These are phyloP conservation scores for Moelleriella libera DNA, from an alignment of 2,329 filamentous ascomycete genomes.

Conservation along the genomic window DNA sequence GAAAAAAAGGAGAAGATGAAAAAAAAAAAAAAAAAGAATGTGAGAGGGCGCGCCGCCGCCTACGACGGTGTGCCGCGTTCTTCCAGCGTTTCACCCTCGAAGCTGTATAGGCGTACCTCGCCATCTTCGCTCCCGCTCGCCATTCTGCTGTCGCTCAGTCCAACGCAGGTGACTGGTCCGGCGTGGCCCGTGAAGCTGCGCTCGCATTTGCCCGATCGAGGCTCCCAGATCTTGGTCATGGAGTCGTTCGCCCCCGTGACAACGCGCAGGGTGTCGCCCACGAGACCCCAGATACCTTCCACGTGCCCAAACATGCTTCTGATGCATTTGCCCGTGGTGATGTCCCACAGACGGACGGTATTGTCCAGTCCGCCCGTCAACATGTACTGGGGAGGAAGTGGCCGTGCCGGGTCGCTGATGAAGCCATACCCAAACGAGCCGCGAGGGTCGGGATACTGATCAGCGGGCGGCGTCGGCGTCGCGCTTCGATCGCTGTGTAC, in stretches of 20 bases:
- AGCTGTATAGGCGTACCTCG: conserved; percentile 75
- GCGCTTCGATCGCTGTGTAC: conserved; percentile 31
- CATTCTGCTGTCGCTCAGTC: conserved; percentile 77
- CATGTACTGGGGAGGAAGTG: conserved; percentile 77
- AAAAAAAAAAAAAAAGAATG: too few relatives aligned
- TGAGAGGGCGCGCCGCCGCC: conserved; percentile 1
- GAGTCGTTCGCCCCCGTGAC: conserved; percentile 86
- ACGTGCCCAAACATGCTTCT: conserved; percentile 94
- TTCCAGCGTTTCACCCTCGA: conserved; percentile 38
- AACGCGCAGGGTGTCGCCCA: conserved; percentile 74
- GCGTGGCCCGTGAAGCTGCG: conserved; percentile 83
- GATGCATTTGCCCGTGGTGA: conserved; percentile 64
- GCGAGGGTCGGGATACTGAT: conserved; percentile 28
- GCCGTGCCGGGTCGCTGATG: conserved; percentile 43
- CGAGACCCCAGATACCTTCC: conserved; percentile 89
- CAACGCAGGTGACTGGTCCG: conserved; percentile 86
- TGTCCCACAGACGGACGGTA: conserved; percentile 88
- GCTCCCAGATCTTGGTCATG: conserved; percentile 91
- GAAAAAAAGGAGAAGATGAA: too few relatives aligned
- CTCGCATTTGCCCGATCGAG: conserved; percentile 79
- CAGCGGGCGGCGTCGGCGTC: conserved; percentile 19
- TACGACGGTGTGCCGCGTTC: conserved; percentile 37
- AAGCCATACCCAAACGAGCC: conserved; percentile 49
- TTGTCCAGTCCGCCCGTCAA: conserved; percentile 83
- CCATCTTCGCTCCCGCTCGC: conserved; percentile 89